Evolutionary conservation across 139 green algal genomes (phyloP).

Genomic region (Penium margaritaceum): DNA sequence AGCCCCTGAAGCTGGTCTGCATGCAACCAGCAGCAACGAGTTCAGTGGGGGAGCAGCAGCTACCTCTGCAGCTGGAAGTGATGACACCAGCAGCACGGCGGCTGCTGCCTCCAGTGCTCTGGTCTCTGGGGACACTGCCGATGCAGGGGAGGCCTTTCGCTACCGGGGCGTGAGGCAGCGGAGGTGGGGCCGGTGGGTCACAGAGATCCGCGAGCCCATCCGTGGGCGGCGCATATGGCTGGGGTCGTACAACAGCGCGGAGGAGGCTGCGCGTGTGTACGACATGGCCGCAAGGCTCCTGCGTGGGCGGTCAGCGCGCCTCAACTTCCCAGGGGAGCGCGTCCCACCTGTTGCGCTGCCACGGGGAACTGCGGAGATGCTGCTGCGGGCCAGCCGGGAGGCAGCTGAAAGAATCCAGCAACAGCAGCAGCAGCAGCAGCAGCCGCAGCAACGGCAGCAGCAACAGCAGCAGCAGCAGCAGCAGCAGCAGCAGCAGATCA

Average conservation of each 20-base stretch:
- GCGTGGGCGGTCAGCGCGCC: not conserved
- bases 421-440: not conserved
- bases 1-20: not conserved
- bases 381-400: not conserved
- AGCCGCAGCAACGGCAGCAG: not conserved
- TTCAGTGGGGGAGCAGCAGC: too few relatives aligned
- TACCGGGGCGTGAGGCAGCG: constrained; percentile 5
- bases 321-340: constrained; percentile 1
- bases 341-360: not conserved
- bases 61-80: too few relatives aligned
- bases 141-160: not conserved
- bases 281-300: constrained; percentile 10
- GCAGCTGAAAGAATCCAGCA: not conserved
- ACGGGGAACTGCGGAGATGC: not conserved
- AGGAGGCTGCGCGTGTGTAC: constrained; percentile 18
- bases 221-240: constrained; percentile 16
- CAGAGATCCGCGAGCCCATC: constrained; percentile 16
- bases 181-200: constrained; percentile 14
- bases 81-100: too few relatives aligned
- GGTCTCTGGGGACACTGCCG: not conserved
- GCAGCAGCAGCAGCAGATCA: too few relatives aligned
- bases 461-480: not conserved
- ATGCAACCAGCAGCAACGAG: too few relatives aligned
- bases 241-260: constrained; percentile 3
- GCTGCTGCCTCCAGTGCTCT: not conserved